Evolutionary conservation across 2,329 filamentous ascomycete species (phyloP).

Genomic region (Diaporthe citrichinensis): DNA sequence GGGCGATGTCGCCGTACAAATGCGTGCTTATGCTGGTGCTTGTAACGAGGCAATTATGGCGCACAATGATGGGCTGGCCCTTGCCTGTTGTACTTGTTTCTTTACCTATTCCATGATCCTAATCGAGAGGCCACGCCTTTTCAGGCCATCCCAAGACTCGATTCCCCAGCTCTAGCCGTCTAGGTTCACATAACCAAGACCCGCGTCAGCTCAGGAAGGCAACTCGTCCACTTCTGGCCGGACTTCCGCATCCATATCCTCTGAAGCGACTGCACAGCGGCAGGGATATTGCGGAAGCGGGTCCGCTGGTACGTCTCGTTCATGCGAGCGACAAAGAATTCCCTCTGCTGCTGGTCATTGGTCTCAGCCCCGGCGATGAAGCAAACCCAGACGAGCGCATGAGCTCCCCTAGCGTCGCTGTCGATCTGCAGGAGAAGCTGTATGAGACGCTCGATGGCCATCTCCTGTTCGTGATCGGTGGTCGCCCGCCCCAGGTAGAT

Average conservation of each 20-base stretch:
- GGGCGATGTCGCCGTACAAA: too few relatives aligned
- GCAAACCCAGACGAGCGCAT: slow-evolving; percentile 11
- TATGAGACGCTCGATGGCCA: background rate
- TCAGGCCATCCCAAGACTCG: background rate
- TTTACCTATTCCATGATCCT: too few relatives aligned
- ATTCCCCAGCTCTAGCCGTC: background rate
- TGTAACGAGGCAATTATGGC: rapidly evolving
- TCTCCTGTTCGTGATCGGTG: background rate
- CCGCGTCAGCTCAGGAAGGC: background rate
- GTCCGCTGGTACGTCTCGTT: slow-evolving; percentile 13
- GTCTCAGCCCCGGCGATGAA: slow-evolving; percentile 12
- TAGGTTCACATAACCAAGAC: background rate
- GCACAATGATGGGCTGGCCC: too few relatives aligned
- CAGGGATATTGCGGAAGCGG: slow-evolving; percentile 5
- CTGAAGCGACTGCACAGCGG: slow-evolving; percentile 4
- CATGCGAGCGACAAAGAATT: slow-evolving; percentile 17
- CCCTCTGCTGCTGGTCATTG: slow-evolving; percentile 4
- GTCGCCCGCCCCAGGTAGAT: slow-evolving; percentile 8
- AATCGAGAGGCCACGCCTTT: background rate
- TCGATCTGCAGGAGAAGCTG: background rate
- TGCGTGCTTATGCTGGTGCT: too few relatives aligned
- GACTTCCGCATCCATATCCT: slow-evolving; percentile 14
- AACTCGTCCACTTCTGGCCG: slow-evolving; percentile 23
- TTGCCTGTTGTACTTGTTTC: too few relatives aligned
- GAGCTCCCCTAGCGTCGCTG: background rate